Base-by-base conservation (phyloP, 441 rosid genomes). In the Erodium moschatum region DNA sequence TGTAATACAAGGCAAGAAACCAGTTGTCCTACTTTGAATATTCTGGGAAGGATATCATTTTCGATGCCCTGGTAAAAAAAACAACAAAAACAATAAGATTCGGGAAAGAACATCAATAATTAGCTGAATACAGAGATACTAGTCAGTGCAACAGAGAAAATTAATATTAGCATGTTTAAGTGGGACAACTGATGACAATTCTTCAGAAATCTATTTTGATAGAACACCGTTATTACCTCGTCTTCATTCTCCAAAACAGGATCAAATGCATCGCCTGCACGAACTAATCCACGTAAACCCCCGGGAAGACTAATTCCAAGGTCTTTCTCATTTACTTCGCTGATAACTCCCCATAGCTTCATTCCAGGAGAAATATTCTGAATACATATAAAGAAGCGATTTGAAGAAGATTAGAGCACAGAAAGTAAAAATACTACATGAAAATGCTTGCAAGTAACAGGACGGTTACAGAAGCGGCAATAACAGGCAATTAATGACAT, bases 331-430 rank as follows among this genome's bases (percentile, higher is more conserved):
- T 91, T 91, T 71, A 95, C 91, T 85, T 95, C 99, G 64, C 87
- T 76, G 76, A 95, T 82, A 78, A 95, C 90, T 79, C 99, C 99
- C 88, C 86, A 90, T 38, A 95, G 91, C 85, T 87, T 95, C 99
- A 95, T 90, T 79, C 97, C 97, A 10, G 91, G 87, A 73, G 86
- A 80, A 67, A 95, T 85, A 84, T 95, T 95, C 99, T 95, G 84
- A 21, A 58, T 33, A 74, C 33, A 50, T n/a, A 24, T 35, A 46
- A 65, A 20, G 58, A 70, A 67, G 62, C 42, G 5, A 12, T 12
- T 62, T 5, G 65, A 27, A 27, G 16, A 62, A 62, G 13, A 4
- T 61, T 61, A 11, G 8, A 24, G 65, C 35, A 62, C 38, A 62
- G 8, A 12, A 24, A 62, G 65, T 12, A 62, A 11, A 62, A 62